These are phyloP conservation scores for Medicago lupulina DNA, from an alignment of 306 rosid species.

Conservation along the genomic window DNA sequence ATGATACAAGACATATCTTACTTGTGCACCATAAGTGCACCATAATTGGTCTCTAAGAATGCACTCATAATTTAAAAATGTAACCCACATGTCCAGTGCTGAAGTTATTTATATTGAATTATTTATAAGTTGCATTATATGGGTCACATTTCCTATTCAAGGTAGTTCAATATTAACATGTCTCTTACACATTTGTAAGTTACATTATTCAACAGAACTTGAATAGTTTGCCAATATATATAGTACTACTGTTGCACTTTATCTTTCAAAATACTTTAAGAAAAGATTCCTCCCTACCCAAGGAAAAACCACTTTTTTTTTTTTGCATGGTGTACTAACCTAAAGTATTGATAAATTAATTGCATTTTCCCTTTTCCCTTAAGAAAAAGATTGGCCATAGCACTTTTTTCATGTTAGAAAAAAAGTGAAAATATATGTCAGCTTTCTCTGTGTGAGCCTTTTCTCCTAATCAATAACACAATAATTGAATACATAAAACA, in stretches of 20 bases:
- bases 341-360: slow-evolving; percentile 1
- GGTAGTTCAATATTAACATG: neutral
- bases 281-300: slow-evolving; percentile 27
- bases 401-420: slow-evolving; percentile 20
- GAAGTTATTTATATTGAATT: neutral
- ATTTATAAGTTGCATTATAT: neutral
- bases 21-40: too few species aligned
- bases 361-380: neutral
- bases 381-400: slow-evolving; percentile 27
- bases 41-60: too few species aligned
- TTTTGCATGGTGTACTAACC: neutral
- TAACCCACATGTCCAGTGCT: neutral
- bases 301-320: neutral
- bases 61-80: too few species aligned
- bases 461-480: slow-evolving; percentile 36
- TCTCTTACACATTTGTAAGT: slow-evolving; percentile 13
- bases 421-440: slow-evolving; percentile 35
- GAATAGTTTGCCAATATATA: slow-evolving; percentile 13
- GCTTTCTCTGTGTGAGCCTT: slow-evolving; percentile 35
- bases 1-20: too few species aligned
- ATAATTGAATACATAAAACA: slow-evolving; percentile 36
- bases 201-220: neutral
- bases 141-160: neutral
- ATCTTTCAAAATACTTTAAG: slow-evolving; percentile 12
- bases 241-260: neutral